phyloP scores from a whole-genome alignment of 2,329 filamentous ascomycete species.

The Fusarium begoniae region DNA sequence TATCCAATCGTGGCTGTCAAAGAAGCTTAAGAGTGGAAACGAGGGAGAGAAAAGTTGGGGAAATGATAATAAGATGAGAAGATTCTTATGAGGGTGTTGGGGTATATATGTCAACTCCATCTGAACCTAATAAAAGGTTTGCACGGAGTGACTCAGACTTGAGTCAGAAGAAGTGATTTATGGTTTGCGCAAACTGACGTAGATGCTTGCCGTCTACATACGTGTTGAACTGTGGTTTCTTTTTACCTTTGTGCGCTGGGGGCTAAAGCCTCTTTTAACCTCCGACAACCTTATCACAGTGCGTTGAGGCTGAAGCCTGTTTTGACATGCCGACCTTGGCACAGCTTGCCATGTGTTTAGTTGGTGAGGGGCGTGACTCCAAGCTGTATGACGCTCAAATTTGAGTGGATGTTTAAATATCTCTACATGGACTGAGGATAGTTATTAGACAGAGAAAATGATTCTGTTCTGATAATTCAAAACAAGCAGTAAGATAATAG shows the following conservation, averaged over 20 bases:
- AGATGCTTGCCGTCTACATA: neutral
- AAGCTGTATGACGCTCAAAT: too few relatives aligned
- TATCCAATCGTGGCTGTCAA: neutral
- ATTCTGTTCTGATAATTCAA: rapidly evolving
- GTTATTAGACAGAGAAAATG: too few relatives aligned
- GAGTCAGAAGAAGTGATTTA: neutral
- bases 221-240: rapidly evolving
- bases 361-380: too few relatives aligned
- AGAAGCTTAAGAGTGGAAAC: rapidly evolving
- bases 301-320: neutral
- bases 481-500: rapidly evolving
- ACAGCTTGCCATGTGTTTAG: too few relatives aligned
- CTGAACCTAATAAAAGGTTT: neutral
- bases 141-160: neutral
- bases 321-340: neutral
- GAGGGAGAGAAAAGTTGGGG: neutral
- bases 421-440: rapidly evolving
- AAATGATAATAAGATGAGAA: too few relatives aligned
- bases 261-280: too few relatives aligned
- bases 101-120: neutral
- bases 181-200: neutral
- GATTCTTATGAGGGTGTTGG: too few relatives aligned
- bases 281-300: neutral
- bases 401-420: too few relatives aligned
- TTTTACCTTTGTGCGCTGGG: too few relatives aligned